Conservation (phyloP, 306 rosid species). For the Castanea crenata region DNA sequence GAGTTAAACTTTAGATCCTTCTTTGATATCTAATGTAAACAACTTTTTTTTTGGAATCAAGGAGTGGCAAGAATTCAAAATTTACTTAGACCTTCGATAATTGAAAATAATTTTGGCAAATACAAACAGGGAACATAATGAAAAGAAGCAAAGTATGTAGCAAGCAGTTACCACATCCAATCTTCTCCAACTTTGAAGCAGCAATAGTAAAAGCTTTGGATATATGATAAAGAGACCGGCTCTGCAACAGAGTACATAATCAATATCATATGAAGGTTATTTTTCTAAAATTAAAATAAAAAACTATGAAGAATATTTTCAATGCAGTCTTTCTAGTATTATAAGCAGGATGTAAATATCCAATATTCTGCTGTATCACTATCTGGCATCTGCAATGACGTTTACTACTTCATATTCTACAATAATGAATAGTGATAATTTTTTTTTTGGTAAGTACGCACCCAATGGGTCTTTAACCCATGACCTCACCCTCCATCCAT, state of each 20-base stretch:
- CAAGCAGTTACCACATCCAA: slow-evolving; percentile 60
- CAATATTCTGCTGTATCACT: background rate
- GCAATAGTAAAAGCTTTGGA: slow-evolving; percentile 87
- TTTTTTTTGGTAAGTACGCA: too few species aligned
- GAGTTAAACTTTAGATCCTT: background rate
- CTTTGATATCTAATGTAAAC: background rate
- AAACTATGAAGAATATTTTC: background rate
- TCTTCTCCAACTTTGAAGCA: slow-evolving; percentile 92
- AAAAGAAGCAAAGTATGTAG: background rate
- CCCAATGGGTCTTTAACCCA: too few species aligned
- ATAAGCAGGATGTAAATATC: background rate
- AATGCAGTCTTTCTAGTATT: background rate
- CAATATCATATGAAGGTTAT: slow-evolving; percentile 24
- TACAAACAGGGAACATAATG: background rate
- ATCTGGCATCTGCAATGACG: background rate
- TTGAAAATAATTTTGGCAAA: background rate
- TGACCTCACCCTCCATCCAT: too few species aligned
- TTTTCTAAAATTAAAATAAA: background rate
- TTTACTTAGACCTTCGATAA: background rate
- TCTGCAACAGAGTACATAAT: slow-evolving; percentile 46
- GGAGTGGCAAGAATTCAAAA: background rate
- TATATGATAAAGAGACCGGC: slow-evolving; percentile 76
- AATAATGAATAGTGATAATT: background rate
- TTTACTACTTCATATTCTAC: background rate
- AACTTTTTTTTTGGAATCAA: background rate